Evolutionary conservation across 805 yeast species (phyloP).

Genomic region (Sugiyamaella floridensis): DNA sequence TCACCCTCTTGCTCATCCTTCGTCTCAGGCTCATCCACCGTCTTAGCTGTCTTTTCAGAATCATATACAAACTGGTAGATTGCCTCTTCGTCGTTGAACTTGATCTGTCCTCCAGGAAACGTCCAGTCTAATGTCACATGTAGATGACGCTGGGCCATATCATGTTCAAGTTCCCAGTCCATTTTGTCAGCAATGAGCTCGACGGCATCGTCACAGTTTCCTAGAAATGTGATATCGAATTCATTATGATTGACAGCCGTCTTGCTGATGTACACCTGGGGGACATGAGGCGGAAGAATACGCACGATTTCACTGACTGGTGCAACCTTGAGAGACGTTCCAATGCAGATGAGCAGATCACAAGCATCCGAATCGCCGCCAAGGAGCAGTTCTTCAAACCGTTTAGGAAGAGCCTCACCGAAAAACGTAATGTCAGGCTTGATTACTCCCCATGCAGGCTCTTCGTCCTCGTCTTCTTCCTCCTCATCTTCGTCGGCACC

Average conservation of each 20-base stretch:
- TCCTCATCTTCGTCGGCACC: conserved; percentile 28
- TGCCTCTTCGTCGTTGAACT: conserved; percentile 20
- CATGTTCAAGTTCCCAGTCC: conserved; percentile 55
- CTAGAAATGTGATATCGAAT: conserved; percentile 71
- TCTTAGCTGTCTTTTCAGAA: background rate
- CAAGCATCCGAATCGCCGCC: conserved; percentile 55
- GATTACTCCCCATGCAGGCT: conserved; percentile 56
- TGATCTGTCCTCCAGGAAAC: conserved; percentile 24
- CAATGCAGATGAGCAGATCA: conserved; percentile 77
- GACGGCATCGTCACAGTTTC: conserved; percentile 79
- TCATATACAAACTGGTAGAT: conserved; percentile 18
- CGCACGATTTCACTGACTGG: conserved; percentile 89
- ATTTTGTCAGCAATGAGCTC: conserved; percentile 52
- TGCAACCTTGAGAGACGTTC: conserved; percentile 86
- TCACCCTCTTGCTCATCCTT: conserved; percentile 3
- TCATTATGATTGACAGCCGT: conserved; percentile 70
- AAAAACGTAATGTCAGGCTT: conserved; percentile 92
- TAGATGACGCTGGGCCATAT: conserved; percentile 18
- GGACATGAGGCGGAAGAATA: conserved; percentile 60
- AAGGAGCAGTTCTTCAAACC: conserved; percentile 48
- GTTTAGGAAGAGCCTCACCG: conserved; percentile 72
- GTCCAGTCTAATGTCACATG: conserved; percentile 6
- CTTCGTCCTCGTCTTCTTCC: conserved; percentile 27
- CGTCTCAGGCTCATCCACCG: conserved; percentile 1
- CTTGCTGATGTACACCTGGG: conserved; percentile 72